Evolutionary conservation across 129 eudicot species (phyloP).

Genomic region (Lactuca saligna): DNA sequence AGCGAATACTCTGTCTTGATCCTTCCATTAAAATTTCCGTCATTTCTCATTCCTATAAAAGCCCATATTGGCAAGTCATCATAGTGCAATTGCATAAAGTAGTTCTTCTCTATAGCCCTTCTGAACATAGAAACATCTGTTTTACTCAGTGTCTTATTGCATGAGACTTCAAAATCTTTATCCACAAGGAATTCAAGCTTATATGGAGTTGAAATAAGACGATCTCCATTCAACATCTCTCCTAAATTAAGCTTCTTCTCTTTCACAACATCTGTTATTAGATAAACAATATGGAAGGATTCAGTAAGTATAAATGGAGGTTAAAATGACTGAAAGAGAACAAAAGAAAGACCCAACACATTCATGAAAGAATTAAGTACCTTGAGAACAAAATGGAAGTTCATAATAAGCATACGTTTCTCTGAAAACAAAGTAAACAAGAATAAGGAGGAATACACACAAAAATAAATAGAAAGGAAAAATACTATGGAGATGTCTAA

Average conservation of each 20-base stretch:
- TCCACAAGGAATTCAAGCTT: constrained; percentile 34
- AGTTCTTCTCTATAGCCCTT: constrained; percentile 40
- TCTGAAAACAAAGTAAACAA: constrained; percentile 9
- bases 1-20: constrained; percentile 30
- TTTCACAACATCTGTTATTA: constrained; percentile 29
- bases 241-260: constrained; percentile 36
- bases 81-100: constrained; percentile 56
- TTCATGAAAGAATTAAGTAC: constrained; percentile 6
- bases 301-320: background rate
- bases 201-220: constrained; percentile 43
- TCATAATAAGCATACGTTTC: constrained; percentile 44
- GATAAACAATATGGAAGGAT: background rate
- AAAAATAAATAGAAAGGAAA: no score
- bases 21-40: constrained; percentile 24
- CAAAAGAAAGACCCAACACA: constrained; percentile 6
- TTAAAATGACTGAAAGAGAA: background rate
- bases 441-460: background rate
- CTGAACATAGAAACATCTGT: constrained; percentile 48
- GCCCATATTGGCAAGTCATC: constrained; percentile 84
- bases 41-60: constrained; percentile 41
- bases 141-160: constrained; percentile 49
- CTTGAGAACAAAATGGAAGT: constrained; percentile 35
- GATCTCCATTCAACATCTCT: constrained; percentile 44
- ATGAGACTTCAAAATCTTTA: constrained; percentile 39
- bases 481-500: background rate